Evolutionary conservation across 441 rosid genomes (phyloP).

Genomic region (Erysimum cheiri): DNA sequence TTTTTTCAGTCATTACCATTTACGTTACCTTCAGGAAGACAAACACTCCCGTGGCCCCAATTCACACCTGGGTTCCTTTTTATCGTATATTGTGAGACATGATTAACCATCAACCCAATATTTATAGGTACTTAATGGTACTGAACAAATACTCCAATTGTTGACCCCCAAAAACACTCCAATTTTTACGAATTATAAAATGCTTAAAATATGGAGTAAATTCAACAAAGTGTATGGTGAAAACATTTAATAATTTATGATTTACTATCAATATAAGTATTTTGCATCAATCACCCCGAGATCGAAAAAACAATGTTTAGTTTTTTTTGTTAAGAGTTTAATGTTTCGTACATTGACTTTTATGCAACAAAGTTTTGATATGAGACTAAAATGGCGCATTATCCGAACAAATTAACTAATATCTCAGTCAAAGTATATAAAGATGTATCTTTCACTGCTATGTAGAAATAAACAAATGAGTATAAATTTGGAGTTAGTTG

Average conservation of each 20-base stretch:
- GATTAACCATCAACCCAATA: too few species aligned
- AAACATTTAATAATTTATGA: not conserved
- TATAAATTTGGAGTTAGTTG: slow-evolving; percentile 10
- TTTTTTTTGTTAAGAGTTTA: not conserved
- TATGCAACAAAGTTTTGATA: not conserved
- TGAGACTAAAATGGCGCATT: not conserved
- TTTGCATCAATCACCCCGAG: slow-evolving; percentile 4
- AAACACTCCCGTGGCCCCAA: not conserved
- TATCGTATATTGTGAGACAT: too few species aligned
- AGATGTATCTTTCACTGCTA: slow-evolving; percentile 17
- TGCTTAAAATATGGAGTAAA: not conserved
- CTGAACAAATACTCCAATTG: too few species aligned
- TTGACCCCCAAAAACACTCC: too few species aligned
- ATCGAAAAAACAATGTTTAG: not conserved
- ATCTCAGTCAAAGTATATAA: slow-evolving; percentile 8
- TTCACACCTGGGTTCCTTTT: not conserved
- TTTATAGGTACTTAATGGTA: too few species aligned
- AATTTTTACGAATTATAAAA: not conserved
- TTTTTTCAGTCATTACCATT: not conserved
- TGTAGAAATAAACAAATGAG: not conserved
- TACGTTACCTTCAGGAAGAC: not conserved
- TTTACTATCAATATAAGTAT: not conserved
- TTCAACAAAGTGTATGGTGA: not conserved
- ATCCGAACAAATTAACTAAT: slow-evolving; percentile 13
- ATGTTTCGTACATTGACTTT: not conserved